Percentiles rank a stretch among this genome's conserved stretches.
phyloP scores from a whole-genome alignment of 2,329 filamentous ascomycete genomes.

The Claviceps sp. region DNA sequence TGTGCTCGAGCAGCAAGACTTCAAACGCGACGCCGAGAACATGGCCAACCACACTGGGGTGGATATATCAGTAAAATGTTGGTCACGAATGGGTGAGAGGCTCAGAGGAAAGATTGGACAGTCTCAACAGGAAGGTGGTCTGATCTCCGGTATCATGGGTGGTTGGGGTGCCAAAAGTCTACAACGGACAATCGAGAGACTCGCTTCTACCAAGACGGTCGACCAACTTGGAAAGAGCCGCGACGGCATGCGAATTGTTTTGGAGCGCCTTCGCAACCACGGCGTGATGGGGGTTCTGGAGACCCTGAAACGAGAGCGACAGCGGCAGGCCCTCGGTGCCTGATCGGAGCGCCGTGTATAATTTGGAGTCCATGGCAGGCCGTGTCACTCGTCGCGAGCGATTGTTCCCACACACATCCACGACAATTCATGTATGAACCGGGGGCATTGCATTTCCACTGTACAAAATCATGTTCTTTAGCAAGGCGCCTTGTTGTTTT shows the following conservation, averaged over 20 bases:
- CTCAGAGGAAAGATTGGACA: constrained; percentile 41
- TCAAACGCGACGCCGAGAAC: constrained; percentile 29
- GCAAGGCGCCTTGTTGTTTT: constrained; percentile 22
- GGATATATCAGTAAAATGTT: constrained; percentile 59
- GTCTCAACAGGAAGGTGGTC: constrained; percentile 33
- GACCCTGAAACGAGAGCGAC: constrained; percentile 33
- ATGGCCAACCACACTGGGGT: constrained; percentile 44
- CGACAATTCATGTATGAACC: constrained; percentile 5
- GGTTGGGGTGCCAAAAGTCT: constrained; percentile 57
- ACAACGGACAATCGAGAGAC: constrained; percentile 65
- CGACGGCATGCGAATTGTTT: constrained; percentile 70
- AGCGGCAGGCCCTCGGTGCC: constrained; percentile 14
- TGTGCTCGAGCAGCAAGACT: constrained; percentile 64
- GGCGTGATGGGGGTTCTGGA: constrained; percentile 46
- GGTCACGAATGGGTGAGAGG: constrained; percentile 57
- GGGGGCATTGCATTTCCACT: constrained; percentile 13
- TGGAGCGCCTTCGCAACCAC: constrained; percentile 52
- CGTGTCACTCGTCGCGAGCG: constrained; percentile 1
- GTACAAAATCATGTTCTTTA: constrained; percentile 22
- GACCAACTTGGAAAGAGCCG: constrained; percentile 69
- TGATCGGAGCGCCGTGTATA: constrained; percentile 4
- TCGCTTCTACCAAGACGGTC: constrained; percentile 64
- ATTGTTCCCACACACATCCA: background rate
- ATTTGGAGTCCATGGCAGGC: background rate
- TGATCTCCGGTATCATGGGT: constrained; percentile 34